Evolutionary conservation across 2,329 filamentous ascomycete genomes (phyloP).

Genomic region (Verticillium nonalfalfae): DNA sequence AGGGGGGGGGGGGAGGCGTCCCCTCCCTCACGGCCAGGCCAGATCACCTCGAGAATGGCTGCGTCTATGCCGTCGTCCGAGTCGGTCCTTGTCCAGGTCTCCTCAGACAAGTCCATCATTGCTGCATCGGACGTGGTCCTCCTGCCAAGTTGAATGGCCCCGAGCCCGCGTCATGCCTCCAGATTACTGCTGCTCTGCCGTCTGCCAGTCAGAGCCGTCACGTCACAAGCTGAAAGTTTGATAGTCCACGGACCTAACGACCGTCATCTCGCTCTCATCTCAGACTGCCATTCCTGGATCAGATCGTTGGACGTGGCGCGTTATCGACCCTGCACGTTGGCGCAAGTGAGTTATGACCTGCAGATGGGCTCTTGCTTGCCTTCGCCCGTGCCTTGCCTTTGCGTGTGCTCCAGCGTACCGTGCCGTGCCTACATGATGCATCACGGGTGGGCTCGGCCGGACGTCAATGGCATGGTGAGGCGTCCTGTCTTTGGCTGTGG

Average conservation of each 20-base stretch:
- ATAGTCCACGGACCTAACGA: neutral
- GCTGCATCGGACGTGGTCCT: neutral
- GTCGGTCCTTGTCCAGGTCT: conserved; percentile 1
- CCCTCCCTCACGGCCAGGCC: neutral
- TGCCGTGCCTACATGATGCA: conserved; percentile 5
- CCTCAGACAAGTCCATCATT: neutral
- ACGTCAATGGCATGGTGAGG: neutral
- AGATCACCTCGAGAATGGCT: conserved; percentile 5
- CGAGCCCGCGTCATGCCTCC: neutral
- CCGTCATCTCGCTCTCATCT: conserved; percentile 4
- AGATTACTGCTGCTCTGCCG: neutral
- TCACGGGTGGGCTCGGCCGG: conserved; percentile 3
- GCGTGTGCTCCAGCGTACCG: neutral
- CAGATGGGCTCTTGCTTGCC: neutral
- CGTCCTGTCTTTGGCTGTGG: conserved; percentile 7
- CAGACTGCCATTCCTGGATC: neutral
- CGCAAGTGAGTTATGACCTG: conserved; percentile 5
- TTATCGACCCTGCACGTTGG: neutral
- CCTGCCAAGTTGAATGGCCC: neutral
- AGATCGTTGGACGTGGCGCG: neutral
- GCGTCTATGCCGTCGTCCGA: conserved; percentile 13
- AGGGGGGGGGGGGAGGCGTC: too few relatives aligned
- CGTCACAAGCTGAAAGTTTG: conserved; percentile 4
- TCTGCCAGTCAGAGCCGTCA: neutral
- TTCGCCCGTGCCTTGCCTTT: neutral